A percentile compares a stretch with the other conserved stretches of the same genome.
These are phyloP conservation scores for Williopsis jadinii DNA, from an alignment of 1,139 yeast genomes.

Conservation along the genomic window DNA sequence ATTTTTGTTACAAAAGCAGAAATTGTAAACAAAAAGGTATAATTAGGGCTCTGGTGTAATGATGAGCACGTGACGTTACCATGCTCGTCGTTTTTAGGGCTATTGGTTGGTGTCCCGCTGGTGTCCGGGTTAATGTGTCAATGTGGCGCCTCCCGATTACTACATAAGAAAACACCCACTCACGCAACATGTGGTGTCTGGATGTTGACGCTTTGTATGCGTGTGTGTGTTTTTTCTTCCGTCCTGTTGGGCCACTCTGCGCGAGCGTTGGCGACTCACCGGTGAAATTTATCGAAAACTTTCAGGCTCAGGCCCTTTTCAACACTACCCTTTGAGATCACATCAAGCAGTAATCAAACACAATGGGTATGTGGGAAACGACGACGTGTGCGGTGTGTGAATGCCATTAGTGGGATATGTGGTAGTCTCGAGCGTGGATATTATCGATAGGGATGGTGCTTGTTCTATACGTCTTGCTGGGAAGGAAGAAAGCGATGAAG, in stretches of 20 bases:
- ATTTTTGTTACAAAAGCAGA: not conserved
- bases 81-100: not conserved
- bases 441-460: too few species aligned
- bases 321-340: not conserved
- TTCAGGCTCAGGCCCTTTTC: not conserved
- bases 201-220: not conserved
- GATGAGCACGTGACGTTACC: not conserved
- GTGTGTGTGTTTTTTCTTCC: not conserved
- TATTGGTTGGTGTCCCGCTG: too few species aligned
- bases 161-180: too few species aligned
- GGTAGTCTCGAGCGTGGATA: too few species aligned
- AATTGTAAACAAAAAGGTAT: not conserved
- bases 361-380: constrained; percentile 21
- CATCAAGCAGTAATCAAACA: constrained; percentile 20
- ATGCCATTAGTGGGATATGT: too few species aligned
- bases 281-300: constrained; percentile 1
- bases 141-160: not conserved
- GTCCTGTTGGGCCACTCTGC: too few species aligned
- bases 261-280: too few species aligned
- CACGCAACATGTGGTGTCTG: not conserved
- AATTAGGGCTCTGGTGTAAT: not conserved
- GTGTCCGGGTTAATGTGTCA: not conserved
- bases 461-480: too few species aligned
- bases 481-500: too few species aligned
- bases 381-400: too few species aligned